Base-by-base conservation (phyloP, 2,329 filamentous ascomycete genomes). In the Aureobasidium uvarum region DNA sequence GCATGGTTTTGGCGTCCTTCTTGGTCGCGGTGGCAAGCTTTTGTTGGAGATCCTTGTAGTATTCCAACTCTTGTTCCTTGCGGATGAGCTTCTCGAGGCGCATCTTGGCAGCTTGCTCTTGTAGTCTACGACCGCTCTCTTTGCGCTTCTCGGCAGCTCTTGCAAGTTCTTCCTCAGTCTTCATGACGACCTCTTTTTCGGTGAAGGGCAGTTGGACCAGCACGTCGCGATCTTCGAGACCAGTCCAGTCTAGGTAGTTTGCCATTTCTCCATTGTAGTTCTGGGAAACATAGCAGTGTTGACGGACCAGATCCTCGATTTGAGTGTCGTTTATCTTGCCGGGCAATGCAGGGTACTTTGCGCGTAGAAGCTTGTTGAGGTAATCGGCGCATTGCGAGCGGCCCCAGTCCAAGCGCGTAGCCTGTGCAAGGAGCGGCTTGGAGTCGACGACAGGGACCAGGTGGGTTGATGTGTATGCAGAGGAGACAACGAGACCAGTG, bases 41-140 rank as follows among this genome's bases (percentile, higher is more conserved):
- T 39, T 81, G 77, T 73, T 96, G 92, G 4, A 99, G 80, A 66
- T 92, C 86, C 74, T 92, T 92, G 81, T 93, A 97, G 77, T 96
- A 97, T 71, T 96, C 93, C 1, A 98, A 80, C 74, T 98, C 93
- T 74, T 96, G 88, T 78, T 99, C 95, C 77, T 99, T 99, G 73
- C 91, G 90, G 75, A 98, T 91, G 54, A 99, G 82, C 74, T 96
- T 96, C 69, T 99, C 95, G 0, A 99, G 81, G 8, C 95, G 89
- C 92, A 97, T 96, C 77, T 96, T 98, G 11, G 94, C 94, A 0
- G 95, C 95, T 77, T 99, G 95, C 72, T 97, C 92, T 76, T 99
- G 95, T 31, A 99, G 75, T 52, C 96, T 84, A 69, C 95, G 84
- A 0, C 95, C 95, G 70, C 92, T 95, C 77, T 99, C 95, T 76